Conservation (phyloP, 768 basidiomycete species). For the Podaxis rugospora region DNA sequence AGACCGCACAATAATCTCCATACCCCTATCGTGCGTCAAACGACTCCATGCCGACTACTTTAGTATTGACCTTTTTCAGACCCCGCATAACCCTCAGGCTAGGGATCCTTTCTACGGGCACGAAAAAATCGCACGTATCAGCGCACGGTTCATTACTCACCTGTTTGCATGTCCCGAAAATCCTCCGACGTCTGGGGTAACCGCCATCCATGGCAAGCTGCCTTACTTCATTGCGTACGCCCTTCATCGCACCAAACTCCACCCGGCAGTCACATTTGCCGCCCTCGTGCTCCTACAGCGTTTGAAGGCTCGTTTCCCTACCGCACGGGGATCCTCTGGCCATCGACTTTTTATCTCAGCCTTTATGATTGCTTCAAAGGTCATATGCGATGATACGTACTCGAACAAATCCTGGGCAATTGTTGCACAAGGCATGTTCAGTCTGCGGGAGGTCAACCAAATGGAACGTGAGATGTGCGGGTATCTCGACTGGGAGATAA, state of each 20-base stretch:
- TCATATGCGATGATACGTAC: conserved; percentile 93
- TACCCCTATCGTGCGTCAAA: conserved; percentile 3
- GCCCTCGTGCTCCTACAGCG: conserved; percentile 69
- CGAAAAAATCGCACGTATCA: conserved; percentile 63
- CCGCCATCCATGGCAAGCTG: conserved; percentile 55
- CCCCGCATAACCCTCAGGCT: conserved; percentile 19
- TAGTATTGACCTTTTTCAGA: conserved; percentile 16
- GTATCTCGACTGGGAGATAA: conserved; percentile 91
- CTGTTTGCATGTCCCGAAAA: conserved; percentile 85
- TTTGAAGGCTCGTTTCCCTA: conserved; percentile 88
- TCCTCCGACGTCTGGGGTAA: conserved; percentile 45
- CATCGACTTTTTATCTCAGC: conserved; percentile 89
- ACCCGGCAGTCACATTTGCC: conserved; percentile 64
- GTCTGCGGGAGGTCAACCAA: conserved; percentile 87
- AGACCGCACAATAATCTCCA: conserved; percentile 9
- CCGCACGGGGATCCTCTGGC: conserved; percentile 85
- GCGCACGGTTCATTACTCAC: conserved; percentile 77
- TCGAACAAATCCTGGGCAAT: conserved; percentile 92
- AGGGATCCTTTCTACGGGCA: conserved; percentile 74
- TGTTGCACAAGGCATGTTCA: conserved; percentile 86
- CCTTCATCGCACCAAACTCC: conserved; percentile 77
- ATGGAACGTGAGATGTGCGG: conserved; percentile 94
- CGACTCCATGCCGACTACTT: conserved; percentile 5
- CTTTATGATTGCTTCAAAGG: conserved; percentile 89
- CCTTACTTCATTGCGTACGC: conserved; percentile 86